Percentiles rank a stretch among this genome's conserved stretches.
Evolutionary conservation across 2,329 filamentous ascomycete species (phyloP).

Genomic region (Apiospora arundinis): DNA sequence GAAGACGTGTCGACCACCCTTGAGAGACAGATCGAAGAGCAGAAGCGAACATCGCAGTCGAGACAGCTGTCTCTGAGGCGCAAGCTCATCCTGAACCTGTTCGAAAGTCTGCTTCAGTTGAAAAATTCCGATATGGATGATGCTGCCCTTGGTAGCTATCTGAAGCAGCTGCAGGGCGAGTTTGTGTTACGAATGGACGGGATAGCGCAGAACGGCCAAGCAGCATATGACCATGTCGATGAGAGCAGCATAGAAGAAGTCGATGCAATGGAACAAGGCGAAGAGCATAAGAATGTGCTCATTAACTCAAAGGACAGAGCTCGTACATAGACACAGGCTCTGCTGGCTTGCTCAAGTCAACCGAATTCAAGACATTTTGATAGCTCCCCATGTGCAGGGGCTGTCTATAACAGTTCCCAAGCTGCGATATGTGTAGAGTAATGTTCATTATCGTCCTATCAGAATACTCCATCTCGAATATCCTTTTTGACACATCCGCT

Average conservation of each 20-base stretch:
- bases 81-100: constrained; percentile 75
- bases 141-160: constrained; percentile 66
- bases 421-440: background rate
- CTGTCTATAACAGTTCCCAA: background rate
- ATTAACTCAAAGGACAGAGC: background rate
- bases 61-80: constrained; percentile 67
- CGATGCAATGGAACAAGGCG: background rate
- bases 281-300: background rate
- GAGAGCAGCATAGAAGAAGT: background rate
- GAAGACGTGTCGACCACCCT: constrained; percentile 69
- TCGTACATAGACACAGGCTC: background rate
- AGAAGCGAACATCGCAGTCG: constrained; percentile 63
- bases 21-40: constrained; percentile 61
- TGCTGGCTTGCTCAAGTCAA: background rate
- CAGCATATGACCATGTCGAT: background rate
- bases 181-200: constrained; percentile 75
- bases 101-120: constrained; percentile 75
- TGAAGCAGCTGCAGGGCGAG: constrained; percentile 73
- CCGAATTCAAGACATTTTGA: background rate
- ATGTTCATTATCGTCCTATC: no score
- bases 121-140: constrained; percentile 69
- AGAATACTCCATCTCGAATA: background rate
- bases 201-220: constrained; percentile 53
- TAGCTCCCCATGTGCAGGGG: background rate
- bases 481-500: background rate